Evolutionary conservation across 768 basidiomycete genomes (phyloP).

Genomic region (Boletus sp.): DNA sequence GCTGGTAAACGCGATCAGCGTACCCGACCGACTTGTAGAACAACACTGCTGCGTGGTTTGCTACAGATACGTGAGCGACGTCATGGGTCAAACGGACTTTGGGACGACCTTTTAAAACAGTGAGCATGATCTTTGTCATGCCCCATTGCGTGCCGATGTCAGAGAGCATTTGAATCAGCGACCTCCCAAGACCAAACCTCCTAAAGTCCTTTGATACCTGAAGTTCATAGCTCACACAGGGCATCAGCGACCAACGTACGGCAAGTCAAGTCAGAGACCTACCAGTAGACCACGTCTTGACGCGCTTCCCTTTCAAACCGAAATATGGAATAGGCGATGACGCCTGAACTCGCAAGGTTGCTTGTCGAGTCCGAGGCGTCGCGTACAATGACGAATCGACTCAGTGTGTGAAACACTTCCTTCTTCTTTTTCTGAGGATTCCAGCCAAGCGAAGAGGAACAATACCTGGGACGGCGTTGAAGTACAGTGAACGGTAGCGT

Average conservation of each 20-base stretch:
- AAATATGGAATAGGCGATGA: slow-evolving; percentile 53
- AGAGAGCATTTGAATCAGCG: slow-evolving; percentile 48
- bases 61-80: slow-evolving; percentile 31
- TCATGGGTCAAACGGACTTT: background rate
- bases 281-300: slow-evolving; percentile 72
- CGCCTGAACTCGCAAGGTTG: slow-evolving; percentile 21
- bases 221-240: slow-evolving; percentile 64
- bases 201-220: slow-evolving; percentile 51
- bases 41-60: slow-evolving; percentile 40
- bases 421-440: slow-evolving; percentile 50
- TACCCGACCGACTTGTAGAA: slow-evolving; percentile 63
- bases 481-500: background rate
- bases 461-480: slow-evolving; percentile 43
- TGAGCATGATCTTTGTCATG: slow-evolving; percentile 75
- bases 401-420: slow-evolving; percentile 59
- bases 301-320: slow-evolving; percentile 71
- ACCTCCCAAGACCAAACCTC: slow-evolving; percentile 58
- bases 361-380: slow-evolving; percentile 9
- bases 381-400: slow-evolving; percentile 57
- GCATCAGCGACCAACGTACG: background rate
- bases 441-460: slow-evolving; percentile 64
- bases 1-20: slow-evolving; percentile 11
- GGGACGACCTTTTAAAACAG: slow-evolving; percentile 66
- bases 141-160: slow-evolving; percentile 48
- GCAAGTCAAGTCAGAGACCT: slow-evolving; percentile 7